phyloP scores from a whole-genome alignment of 2,329 filamentous ascomycete genomes.

The Beauveria scarabaeidicola region DNA sequence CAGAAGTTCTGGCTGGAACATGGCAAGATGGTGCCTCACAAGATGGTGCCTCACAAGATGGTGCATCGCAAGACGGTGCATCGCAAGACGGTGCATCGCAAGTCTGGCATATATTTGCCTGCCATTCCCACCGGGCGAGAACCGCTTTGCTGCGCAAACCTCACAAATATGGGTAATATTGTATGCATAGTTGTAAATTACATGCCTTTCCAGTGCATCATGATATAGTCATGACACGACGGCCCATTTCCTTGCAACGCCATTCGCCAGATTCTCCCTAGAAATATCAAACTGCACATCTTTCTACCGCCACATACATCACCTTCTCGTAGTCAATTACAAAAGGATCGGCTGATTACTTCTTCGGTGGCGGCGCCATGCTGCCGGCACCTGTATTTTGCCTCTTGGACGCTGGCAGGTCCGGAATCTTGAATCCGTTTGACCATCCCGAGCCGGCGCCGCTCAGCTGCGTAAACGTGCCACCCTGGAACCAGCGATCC shows the following conservation, averaged over 20 bases:
- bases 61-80: too few species aligned
- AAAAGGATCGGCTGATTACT: neutral
- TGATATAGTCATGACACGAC: neutral
- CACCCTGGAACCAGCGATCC: slow-evolving; percentile 93
- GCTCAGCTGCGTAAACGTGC: slow-evolving; percentile 83
- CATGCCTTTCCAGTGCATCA: neutral
- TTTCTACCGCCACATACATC: neutral
- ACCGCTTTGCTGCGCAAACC: neutral
- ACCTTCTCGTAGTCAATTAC: neutral
- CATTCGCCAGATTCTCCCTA: neutral
- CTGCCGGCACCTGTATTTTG: slow-evolving; percentile 55
- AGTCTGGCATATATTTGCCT: too few species aligned
- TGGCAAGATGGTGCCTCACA: neutral
- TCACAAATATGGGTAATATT: neutral
- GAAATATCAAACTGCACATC: neutral
- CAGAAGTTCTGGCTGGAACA: too few species aligned
- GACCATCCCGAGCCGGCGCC: slow-evolving; percentile 19
- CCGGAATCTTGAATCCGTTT: slow-evolving; percentile 73
- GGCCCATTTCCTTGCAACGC: neutral
- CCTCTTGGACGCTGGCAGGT: slow-evolving; percentile 65
- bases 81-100: neutral
- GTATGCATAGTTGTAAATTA: neutral
- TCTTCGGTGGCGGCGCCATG: slow-evolving; percentile 19
- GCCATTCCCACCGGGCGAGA: neutral
- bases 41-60: neutral